Conservation (phyloP, 2,329 filamentous ascomycete genomes). For the Phialophora chinensis region DNA sequence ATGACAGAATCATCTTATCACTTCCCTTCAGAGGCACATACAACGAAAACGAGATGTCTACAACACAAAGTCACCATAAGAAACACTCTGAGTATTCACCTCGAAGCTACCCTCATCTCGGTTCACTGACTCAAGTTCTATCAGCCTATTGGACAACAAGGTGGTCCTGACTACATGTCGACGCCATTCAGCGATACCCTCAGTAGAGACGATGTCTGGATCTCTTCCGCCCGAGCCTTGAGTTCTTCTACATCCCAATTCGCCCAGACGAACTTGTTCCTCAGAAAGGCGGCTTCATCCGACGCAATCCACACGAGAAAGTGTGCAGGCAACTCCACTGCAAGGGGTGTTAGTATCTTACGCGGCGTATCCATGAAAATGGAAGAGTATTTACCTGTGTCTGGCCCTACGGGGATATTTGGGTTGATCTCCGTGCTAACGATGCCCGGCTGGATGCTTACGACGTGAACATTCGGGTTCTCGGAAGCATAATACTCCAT, state of each 20-base stretch:
- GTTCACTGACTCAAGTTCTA: too few relatives aligned
- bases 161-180: too few relatives aligned
- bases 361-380: neutral
- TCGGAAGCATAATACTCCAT: neutral
- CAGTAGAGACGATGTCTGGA: slow-evolving; percentile 37
- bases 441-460: slow-evolving; percentile 53
- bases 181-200: slow-evolving; percentile 21
- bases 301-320: slow-evolving; percentile 55
- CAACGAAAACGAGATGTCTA: too few relatives aligned
- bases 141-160: too few relatives aligned
- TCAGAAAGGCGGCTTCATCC: slow-evolving; percentile 55
- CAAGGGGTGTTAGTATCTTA: slow-evolving; percentile 41
- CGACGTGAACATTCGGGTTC: slow-evolving; percentile 37
- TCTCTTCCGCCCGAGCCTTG: slow-evolving; percentile 47
- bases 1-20: too few relatives aligned
- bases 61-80: too few relatives aligned
- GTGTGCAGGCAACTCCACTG: slow-evolving; percentile 52
- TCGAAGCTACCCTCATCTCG: too few relatives aligned
- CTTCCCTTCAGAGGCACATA: too few relatives aligned
- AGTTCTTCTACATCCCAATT: slow-evolving; percentile 61
- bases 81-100: too few relatives aligned
- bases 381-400: slow-evolving; percentile 2
- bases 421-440: slow-evolving; percentile 22
- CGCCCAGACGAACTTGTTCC: slow-evolving; percentile 54
- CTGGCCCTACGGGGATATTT: neutral